Conservation (phyloP, 106 monocot genomes). For the Alisma plantagoaquatica region DNA sequence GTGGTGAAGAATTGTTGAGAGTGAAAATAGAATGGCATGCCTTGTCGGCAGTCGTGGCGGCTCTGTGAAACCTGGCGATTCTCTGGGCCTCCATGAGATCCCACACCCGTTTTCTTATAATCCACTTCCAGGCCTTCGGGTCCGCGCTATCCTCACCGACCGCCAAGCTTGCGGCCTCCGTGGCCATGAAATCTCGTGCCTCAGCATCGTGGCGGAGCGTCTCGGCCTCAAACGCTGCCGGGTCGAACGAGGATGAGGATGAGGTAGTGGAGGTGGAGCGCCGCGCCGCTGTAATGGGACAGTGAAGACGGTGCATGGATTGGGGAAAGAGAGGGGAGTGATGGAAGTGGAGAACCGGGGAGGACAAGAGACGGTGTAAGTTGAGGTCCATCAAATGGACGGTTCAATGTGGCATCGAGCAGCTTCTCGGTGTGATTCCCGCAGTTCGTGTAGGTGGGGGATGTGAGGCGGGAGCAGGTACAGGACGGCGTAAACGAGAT, state of each 20-base stretch:
- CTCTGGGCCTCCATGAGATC: slow-evolving; percentile 59
- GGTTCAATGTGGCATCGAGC: too few relatives aligned
- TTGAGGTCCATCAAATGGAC: neutral
- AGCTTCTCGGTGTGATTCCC: too few relatives aligned
- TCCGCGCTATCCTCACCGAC: slow-evolving; percentile 17
- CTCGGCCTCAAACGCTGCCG: slow-evolving; percentile 47
- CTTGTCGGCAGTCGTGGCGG: slow-evolving; percentile 43
- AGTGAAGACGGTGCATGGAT: neutral
- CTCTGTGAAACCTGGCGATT: slow-evolving; percentile 56
- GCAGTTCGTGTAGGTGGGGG: too few relatives aligned
- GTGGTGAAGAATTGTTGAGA: too few relatives aligned
- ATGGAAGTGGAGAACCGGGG: neutral
- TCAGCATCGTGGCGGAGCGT: slow-evolving; percentile 53
- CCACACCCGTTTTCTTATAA: slow-evolving; percentile 61
- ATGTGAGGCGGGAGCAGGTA: too few relatives aligned
- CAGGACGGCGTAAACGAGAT: too few relatives aligned
- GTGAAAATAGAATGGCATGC: too few relatives aligned
- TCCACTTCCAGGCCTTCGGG: slow-evolving; percentile 71
- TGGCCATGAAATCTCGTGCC: slow-evolving; percentile 53
- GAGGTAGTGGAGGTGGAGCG: neutral
- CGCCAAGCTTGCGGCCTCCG: slow-evolving; percentile 7
- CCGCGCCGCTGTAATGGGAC: too few relatives aligned
- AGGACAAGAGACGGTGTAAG: neutral
- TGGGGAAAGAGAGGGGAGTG: neutral
- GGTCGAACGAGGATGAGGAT: slow-evolving; percentile 25